Percentiles rank a stretch among this genome's conserved stretches.
These are phyloP conservation scores for Bondarzewia mesenterica DNA, from an alignment of 1,284 basidiomycete genomes.

Conservation along the genomic window DNA sequence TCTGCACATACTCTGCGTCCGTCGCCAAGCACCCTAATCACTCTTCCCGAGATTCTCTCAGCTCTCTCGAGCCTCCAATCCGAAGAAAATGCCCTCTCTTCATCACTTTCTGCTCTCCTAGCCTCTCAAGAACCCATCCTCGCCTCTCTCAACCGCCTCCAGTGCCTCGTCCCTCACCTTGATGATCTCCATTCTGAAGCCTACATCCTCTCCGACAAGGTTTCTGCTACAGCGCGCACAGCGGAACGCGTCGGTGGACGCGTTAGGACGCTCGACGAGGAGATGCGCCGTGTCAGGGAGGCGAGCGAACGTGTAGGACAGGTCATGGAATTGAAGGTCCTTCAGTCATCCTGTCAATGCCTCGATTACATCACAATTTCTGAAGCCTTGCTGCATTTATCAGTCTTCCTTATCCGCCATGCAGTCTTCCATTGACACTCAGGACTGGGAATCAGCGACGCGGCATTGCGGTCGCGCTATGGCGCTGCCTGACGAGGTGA, in stretches of 20 bases:
- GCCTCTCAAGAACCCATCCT: conserved; percentile 62
- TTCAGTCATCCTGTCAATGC: not conserved
- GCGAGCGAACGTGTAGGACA: conserved; percentile 80
- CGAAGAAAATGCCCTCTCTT: no score
- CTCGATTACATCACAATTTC: conserved; percentile 3
- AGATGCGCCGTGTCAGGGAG: conserved; percentile 82
- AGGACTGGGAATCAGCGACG: conserved; percentile 95
- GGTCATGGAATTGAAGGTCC: conserved; percentile 82
- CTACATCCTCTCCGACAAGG: conserved; percentile 43
- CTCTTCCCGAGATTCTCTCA: no score
- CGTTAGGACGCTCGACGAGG: conserved; percentile 82
- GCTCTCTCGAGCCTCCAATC: no score
- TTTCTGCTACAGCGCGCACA: conserved; percentile 68
- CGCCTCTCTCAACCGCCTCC: conserved; percentile 55
- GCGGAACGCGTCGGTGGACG: conserved; percentile 87
- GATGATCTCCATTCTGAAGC: conserved; percentile 60
- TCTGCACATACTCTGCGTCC: no score
- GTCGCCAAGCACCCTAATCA: no score
- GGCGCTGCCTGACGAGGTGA: conserved; percentile 71
- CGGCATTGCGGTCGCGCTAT: conserved; percentile 87
- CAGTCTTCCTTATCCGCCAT: conserved; percentile 78
- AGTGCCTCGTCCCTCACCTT: conserved; percentile 56
- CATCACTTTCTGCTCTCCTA: conserved; percentile 61
- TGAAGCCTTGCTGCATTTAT: no score
- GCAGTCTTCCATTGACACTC: conserved; percentile 69